Evolutionary conservation across 345 rosid species (phyloP).

Genomic region (Eucalyptus curtisii): DNA sequence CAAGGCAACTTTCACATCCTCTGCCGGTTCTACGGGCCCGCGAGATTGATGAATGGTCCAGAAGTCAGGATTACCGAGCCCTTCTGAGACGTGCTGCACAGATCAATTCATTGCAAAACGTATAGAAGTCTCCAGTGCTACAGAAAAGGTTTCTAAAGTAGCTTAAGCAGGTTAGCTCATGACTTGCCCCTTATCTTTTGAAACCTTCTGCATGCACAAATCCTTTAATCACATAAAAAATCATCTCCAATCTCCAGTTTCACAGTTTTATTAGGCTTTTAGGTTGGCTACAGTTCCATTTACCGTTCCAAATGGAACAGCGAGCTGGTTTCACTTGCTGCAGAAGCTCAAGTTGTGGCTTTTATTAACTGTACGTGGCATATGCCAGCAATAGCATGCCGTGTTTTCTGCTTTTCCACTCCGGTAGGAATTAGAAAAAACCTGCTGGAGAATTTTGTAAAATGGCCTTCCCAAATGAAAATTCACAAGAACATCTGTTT

Average conservation of each 20-base stretch:
- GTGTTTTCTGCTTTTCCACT: not conserved
- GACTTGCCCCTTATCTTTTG: not conserved
- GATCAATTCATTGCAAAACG: constrained; percentile 12
- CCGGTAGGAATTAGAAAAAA: not conserved
- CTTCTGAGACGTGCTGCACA: constrained; percentile 58
- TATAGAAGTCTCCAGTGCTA: constrained; percentile 5
- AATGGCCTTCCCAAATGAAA: not conserved
- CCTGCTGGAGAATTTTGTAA: not conserved
- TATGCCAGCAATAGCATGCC: not conserved
- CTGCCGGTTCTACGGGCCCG: constrained; percentile 98
- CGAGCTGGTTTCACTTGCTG: not conserved
- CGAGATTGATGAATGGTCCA: constrained; percentile 93
- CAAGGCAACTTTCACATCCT: constrained; percentile 87
- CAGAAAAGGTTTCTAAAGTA: not conserved
- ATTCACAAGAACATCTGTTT: not conserved
- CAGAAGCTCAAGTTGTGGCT: not conserved
- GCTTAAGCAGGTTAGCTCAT: not conserved
- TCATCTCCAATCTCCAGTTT: not conserved
- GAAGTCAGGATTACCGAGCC: constrained; percentile 50
- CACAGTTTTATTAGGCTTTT: not conserved
- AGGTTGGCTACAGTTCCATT: not conserved
- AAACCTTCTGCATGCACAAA: not conserved
- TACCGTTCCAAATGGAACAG: not conserved
- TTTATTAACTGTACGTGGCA: not conserved
- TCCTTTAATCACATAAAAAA: not conserved